Evolutionary conservation across 164 flowering plant species (phyloP), one percentile per base, ranked within the genome.

Genomic region (Platanus orientalis): DNA sequence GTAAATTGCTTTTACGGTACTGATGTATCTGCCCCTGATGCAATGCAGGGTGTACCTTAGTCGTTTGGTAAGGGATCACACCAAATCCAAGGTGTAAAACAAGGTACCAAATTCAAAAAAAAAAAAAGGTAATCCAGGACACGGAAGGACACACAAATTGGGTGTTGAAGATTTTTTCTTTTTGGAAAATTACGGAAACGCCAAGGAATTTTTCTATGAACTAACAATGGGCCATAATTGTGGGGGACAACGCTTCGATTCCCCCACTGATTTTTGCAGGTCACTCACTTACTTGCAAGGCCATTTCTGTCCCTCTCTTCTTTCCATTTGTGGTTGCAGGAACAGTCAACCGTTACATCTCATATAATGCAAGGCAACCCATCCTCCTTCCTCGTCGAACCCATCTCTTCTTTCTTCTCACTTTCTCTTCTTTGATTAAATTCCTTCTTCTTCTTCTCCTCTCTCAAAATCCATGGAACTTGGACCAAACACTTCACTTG

Each of bases 221-320:
- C 84, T 81, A 82, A 83, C 86, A 83, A 69, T 45, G 25, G 68
- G 64, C 80, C 81, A 74, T 76, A 75, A 78, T 70, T 78, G 80
- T 76, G 74, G 83, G 76, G 70, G 90, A 78, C 89, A 88, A 64
- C 68, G 30, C 69, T 78, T 79, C 54, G 81, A n/a, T n/a, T 82
- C 79, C 81, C 81, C 71, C 59, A 64, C 69, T 68, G 71, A 78
- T 79, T 62, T 73, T 71, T 79, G 73, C 75, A 76, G 76, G 71
- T 68, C 32, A 16, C 39, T 34, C 39, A 34, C 39, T 34, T 10
- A 34, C 39, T 10, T 10, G 10, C 39, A 34, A 34, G 39, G 39
- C 39, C 39, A 48, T 26, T n/a, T n/a, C n/a, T n/a, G n/a, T n/a
- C n/a, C n/a, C n/a, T n/a, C 59, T 53, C 32, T 34, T 49, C 54